A percentile compares a stretch with the other conserved stretches of the same genome.
Conservation (phyloP, 73 alveolate species). For the Tetrahymena borealis region DNA sequence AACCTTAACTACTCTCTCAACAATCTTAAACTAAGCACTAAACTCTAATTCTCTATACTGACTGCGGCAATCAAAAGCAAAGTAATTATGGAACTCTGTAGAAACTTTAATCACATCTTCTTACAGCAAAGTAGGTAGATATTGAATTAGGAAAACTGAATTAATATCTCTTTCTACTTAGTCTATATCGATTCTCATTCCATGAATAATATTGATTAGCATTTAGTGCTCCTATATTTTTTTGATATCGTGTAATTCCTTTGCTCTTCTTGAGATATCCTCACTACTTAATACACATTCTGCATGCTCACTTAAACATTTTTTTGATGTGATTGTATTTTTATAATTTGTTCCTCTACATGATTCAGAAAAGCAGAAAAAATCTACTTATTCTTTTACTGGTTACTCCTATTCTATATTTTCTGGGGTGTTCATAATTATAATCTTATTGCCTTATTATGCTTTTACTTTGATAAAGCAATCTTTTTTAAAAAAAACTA, state of each 20-base stretch:
- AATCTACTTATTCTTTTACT: not conserved
- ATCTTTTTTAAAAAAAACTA: no score
- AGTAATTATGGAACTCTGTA: not conserved
- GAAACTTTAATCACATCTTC: not conserved
- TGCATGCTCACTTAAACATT: not conserved
- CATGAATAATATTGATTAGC: not conserved
- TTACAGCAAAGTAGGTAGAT: not conserved
- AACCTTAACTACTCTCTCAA: not conserved
- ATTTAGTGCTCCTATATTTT: not conserved
- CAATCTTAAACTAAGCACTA: not conserved
- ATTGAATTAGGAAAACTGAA: not conserved
- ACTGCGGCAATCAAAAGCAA: not conserved
- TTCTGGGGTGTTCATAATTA: not conserved
- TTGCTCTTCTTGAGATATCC: not conserved
- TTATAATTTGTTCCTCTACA: not conserved
- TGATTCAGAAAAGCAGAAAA: not conserved
- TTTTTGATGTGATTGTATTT: not conserved
- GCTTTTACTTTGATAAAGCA: no score
- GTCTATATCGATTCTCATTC: not conserved
- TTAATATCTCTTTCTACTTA: not conserved
- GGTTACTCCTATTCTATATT: not conserved
- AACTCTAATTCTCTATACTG: not conserved
- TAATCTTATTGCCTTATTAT: not conserved
- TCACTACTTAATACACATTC: not conserved
- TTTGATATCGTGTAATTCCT: not conserved